Conservation (phyloP, 2,329 filamentous ascomycete species). For the Pseudopithomyces chartarum region DNA sequence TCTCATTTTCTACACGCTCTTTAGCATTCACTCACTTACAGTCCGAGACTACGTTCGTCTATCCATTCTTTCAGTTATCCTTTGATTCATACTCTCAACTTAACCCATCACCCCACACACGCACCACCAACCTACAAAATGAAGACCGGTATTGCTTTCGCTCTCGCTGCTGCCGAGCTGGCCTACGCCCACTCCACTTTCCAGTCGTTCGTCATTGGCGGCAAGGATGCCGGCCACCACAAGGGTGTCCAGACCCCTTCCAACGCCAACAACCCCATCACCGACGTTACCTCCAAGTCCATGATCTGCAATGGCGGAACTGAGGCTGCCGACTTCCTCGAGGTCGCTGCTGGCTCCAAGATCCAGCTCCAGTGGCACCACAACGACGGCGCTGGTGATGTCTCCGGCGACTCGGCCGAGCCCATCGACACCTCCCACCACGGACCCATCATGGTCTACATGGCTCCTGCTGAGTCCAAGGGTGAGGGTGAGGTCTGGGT, state of each 20-base stretch:
- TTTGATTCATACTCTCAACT: constrained; percentile 21
- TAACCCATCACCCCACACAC: constrained; percentile 12
- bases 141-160: constrained; percentile 38
- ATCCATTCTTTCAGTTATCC: constrained; percentile 26
- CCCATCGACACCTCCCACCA: constrained; percentile 59
- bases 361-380: constrained; percentile 58
- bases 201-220: constrained; percentile 49
- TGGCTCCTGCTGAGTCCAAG: constrained; percentile 51
- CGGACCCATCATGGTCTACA: constrained; percentile 60
- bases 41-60: constrained; percentile 16
- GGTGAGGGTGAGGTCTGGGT: constrained; percentile 59
- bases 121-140: constrained; percentile 32
- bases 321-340: constrained; percentile 46
- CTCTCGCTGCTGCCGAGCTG: constrained; percentile 40
- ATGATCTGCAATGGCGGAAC: constrained; percentile 45
- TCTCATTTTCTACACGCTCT: constrained; percentile 12
- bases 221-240: constrained; percentile 39
- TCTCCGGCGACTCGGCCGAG: constrained; percentile 50
- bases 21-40: constrained; percentile 18
- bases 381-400: constrained; percentile 37
- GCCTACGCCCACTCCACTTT: constrained; percentile 44
- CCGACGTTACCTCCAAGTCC: constrained; percentile 39
- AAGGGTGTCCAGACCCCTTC: constrained; percentile 52
- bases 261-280: constrained; percentile 44
- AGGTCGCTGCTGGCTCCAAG: constrained; percentile 54